phyloP scores from a whole-genome alignment of 495 filamentous ascomycete species.

The Lasiosphaeriaceae sp. region DNA sequence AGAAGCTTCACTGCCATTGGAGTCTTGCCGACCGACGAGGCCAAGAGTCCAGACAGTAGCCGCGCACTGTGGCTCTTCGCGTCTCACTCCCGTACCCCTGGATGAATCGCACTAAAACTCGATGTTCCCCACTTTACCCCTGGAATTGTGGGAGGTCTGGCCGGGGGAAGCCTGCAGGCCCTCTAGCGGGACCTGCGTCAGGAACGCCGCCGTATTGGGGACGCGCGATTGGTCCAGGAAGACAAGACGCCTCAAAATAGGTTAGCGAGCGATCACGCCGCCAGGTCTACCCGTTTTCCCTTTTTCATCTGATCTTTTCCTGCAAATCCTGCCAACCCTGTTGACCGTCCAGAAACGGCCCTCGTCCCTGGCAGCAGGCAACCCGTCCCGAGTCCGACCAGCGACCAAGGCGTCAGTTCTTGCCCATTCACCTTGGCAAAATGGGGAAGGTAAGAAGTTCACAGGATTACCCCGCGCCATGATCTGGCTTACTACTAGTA shows the following conservation, averaged over 20 bases:
- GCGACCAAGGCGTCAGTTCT: neutral
- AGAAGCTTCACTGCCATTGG: too few relatives aligned
- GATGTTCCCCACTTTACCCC: conserved; percentile 19
- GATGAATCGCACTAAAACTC: neutral
- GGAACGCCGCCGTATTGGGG: conserved; percentile 6
- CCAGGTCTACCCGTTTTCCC: conserved; percentile 1
- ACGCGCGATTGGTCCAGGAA: conserved; percentile 6
- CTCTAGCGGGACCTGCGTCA: conserved; percentile 4
- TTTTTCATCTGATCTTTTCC: conserved; percentile 20
- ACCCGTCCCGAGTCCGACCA: too few relatives aligned
- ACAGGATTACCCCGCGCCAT: too few relatives aligned
- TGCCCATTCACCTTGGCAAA: too few relatives aligned
- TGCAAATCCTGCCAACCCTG: neutral
- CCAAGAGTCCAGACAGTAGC: neutral
- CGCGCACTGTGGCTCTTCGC: neutral
- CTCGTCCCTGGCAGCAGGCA: too few relatives aligned
- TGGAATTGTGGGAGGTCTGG: conserved; percentile 5
- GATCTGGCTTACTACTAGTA: too few relatives aligned
- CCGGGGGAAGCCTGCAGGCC: conserved; percentile 5
- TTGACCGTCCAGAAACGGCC: neutral
- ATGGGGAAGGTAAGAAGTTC: too few relatives aligned
- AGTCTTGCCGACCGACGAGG: too few relatives aligned
- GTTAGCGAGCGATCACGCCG: conserved; percentile 15
- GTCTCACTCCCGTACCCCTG: neutral
- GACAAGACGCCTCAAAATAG: conserved; percentile 7